Evolutionary conservation across 495 filamentous ascomycete species (phyloP), one percentile per base, ranked within the genome.

Genomic region (Aspergillus saccharolyticus): DNA sequence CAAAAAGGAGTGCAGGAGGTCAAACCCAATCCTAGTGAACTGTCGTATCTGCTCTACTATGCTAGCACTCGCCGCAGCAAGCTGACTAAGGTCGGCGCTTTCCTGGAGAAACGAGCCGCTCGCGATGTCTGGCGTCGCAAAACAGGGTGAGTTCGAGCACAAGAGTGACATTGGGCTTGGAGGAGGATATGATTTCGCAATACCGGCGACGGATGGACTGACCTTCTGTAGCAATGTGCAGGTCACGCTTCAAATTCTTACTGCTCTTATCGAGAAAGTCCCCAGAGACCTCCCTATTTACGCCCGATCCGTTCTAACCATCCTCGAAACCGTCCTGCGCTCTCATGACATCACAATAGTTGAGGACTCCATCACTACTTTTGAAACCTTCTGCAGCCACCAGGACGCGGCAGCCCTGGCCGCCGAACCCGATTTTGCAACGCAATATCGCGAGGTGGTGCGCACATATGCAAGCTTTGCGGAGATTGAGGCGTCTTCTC

Each of bases 41-140:
- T 97, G 44, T 95, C 89, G 68, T 97, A 97, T 68, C 82, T 97
- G 52, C 83, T 96, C 24, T 97, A 93, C 80, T 96, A 97, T 80
- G 89, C 88, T 44, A 92, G 90, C 69, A 94, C 91, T 61, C 88
- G 92, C 52, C 83, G 89, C 56, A 91, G 88, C 72, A 97, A 96
- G 81, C 81, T 97, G 54, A 90, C 91, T 66, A 97, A 97, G 70
- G 90, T 97, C 49, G 89, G 89, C 68, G 83, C 83, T 64, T 97
- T 95, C 66, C 75, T 97, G 64, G 91, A 96, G 73, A 93, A 90
- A 78, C 88, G 89, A 74, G 90, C 90, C 53, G 87, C 87, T 43
- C 86, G 83, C 61, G 92, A 97, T 78, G 90, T 96, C 55, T 90
- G 84, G 76, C 84, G 86, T 61, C 81, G 82, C 58, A 84, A 87